Evolutionary conservation across 495 filamentous ascomycete genomes (phyloP).

Genomic region (Aspergillus cristatus): DNA sequence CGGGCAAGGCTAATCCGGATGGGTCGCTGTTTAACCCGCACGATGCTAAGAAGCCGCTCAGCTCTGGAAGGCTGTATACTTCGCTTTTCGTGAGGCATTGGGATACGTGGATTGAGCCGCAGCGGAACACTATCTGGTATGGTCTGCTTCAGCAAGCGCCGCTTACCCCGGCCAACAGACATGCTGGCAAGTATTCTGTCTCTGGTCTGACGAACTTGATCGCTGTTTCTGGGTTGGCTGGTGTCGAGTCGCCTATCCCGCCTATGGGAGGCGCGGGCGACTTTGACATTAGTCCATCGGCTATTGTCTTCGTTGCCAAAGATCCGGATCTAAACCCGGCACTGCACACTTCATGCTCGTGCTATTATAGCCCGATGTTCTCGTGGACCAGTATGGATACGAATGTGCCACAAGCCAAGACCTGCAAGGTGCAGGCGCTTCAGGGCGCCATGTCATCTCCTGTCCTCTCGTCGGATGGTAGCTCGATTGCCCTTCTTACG

Average conservation of each 20-base stretch:
- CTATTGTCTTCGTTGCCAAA: conserved; percentile 75
- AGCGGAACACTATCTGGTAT: conserved; percentile 66
- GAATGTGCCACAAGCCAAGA: conserved; percentile 31
- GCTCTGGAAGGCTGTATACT: conserved; percentile 46
- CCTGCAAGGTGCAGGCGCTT: conserved; percentile 28
- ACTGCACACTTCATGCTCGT: conserved; percentile 65
- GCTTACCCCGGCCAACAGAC: conserved; percentile 24
- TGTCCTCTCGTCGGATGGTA: conserved; percentile 65
- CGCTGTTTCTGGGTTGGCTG: conserved; percentile 28
- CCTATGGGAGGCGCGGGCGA: conserved; percentile 52
- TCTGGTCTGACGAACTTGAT: conserved; percentile 42
- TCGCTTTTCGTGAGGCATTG: conserved; percentile 53
- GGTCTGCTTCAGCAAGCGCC: conserved; percentile 47
- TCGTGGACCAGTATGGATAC: conserved; percentile 42
- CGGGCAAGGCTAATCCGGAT: conserved; percentile 47
- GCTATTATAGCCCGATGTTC: conserved; percentile 54
- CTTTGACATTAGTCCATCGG: conserved; percentile 46
- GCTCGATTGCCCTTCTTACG: conserved; percentile 66
- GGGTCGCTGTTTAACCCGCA: conserved; percentile 48
- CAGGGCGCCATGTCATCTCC: conserved; percentile 71
- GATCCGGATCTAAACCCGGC: conserved; percentile 72
- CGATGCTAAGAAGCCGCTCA: conserved; percentile 42
- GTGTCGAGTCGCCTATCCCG: conserved; percentile 46
- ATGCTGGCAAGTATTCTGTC: conserved; percentile 35
- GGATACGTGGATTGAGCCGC: conserved; percentile 51